Conservation (phyloP, 2,329 filamentous ascomycete genomes). For the Herpotrichia juniperi region DNA sequence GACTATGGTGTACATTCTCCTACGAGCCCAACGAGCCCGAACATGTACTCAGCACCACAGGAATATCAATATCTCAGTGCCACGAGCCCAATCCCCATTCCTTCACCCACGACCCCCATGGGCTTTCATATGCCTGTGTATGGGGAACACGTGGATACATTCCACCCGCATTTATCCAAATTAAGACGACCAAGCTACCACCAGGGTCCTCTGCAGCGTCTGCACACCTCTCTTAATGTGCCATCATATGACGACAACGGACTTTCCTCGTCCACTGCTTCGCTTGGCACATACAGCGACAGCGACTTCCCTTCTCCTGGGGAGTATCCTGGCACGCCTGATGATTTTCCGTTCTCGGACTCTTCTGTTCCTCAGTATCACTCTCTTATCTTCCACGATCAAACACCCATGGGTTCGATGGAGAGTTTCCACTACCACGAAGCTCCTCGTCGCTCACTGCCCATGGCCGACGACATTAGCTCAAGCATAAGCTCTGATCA, state of each 20-base stretch:
- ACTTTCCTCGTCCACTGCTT: slow-evolving; percentile 53
- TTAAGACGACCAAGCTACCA: slow-evolving; percentile 46
- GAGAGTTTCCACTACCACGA: slow-evolving; percentile 44
- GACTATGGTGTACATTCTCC: slow-evolving; percentile 43
- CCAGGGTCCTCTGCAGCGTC: slow-evolving; percentile 47
- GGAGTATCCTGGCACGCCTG: slow-evolving; percentile 55
- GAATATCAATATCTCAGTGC: slow-evolving; percentile 45
- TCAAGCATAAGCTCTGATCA: slow-evolving; percentile 55
- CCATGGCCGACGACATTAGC: slow-evolving; percentile 49
- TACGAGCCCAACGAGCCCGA: slow-evolving; percentile 42
- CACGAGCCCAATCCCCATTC: slow-evolving; percentile 49
- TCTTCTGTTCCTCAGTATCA: slow-evolving; percentile 45
- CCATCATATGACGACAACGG: slow-evolving; percentile 49
- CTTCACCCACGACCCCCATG: slow-evolving; percentile 41
- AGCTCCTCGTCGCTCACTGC: slow-evolving; percentile 39
- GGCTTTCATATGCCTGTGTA: slow-evolving; percentile 48
- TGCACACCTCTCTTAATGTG: slow-evolving; percentile 49
- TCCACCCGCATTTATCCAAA: slow-evolving; percentile 43
- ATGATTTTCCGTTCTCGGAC: slow-evolving; percentile 50
- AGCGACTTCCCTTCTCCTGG: slow-evolving; percentile 55
- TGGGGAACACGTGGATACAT: slow-evolving; percentile 46
- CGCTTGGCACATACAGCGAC: slow-evolving; percentile 54
- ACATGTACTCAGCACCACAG: slow-evolving; percentile 40
- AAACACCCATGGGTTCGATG: slow-evolving; percentile 44
- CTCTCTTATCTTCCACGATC: slow-evolving; percentile 39